Evolutionary conservation across 2,329 filamentous ascomycete genomes (phyloP), one percentile per base, ranked within the genome.

Genomic region (Ophiocordyceps australis): DNA sequence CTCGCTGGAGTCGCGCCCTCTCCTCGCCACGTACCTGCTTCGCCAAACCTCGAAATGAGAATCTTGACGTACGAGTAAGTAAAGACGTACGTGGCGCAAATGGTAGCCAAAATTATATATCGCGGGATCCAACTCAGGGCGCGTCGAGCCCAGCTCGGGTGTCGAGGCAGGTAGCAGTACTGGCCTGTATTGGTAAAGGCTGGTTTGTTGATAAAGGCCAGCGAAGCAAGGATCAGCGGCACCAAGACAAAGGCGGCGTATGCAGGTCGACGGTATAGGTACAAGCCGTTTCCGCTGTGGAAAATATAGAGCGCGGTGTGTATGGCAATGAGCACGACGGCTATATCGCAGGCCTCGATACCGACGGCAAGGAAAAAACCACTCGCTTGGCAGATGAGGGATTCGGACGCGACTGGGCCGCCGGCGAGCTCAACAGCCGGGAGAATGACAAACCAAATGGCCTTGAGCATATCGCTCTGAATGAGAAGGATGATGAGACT

Each of bases 401-500:
- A 65, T 1, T 45, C 35, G 15, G 62, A 65, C 8, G 37, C 28
- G 28, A 77, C 50, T 1, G 48, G 54, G 3, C 68, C 66, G 5
- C 45, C 43, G 2, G 47, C 43, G 18, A 82, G 59, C 13, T 64
- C 62, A 13, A 70, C 60, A 3, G 68, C 50, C 1, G 75, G 64
- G 35, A 72, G 74, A 22, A 78, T 46, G 32, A 81, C 58, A 32
- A 75, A 70, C 65, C 71, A 80, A 3, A 70, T 41, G 3, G 71
- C 65, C 45, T 79, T 78, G 47, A 74, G 65, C 41, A 78, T 62
- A 45, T 83, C 76, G 36, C 74, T 75, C 32, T 71, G 60, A 24
- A 86, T 71, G 10, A 85, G 55, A 20, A 82, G 49, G 59, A 85
- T 69, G 30, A 86, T 74, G 28, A 86, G 59, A 33, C 75, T 80